Base-by-base conservation (phyloP, 371 early-diverging fungal species). In the Coemansia sp. region DNA sequence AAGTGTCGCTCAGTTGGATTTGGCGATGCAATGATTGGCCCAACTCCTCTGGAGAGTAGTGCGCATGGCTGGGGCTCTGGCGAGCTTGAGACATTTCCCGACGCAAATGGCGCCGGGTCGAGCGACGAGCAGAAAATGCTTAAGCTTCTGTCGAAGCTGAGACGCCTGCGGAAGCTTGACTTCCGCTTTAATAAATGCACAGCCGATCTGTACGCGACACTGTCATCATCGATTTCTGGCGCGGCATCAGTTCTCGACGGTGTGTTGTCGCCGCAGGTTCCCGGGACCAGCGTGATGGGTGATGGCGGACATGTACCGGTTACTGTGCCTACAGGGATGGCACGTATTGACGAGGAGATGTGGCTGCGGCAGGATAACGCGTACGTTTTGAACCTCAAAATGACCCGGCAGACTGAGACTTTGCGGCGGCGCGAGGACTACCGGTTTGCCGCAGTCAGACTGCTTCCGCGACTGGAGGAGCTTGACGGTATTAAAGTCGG, bases 1-100 rank as follows among this genome's bases (percentile, higher is more conserved):
- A 60, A 63, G 39, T 80, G 80, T 56, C 76, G 80, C 4, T 60
- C 66, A 11, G 71, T 80, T 15, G 80, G 71, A 8, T 66, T 79
- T 59, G 80, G n/a, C 32, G 39, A 12, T 46, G 26, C 48, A 2
- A 21, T 24, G 12, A 17, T 36, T 17, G 36, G 61, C 15, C 13
- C 26, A 13, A 54, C 54, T 11, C 54, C 54, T 3, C 12, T 23
- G 1, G 54, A 54, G 23, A 32, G n/a, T 26, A 61, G 36, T 46
- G 28, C 41, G 15, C 32, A 13, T 24, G 53, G 12, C 13, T 41
- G 56, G 64, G 24, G 21, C 4, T 11, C 66, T 19, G 55, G 32
- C 40, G 61, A 51, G 11, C 12, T 56, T 1, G 56, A 71, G 39
- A 51, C 63, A 15, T 67, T 71, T 41, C 67, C 71, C 13, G 63